Conservation (phyloP, 306 rosid species). For the Styphnolobium japonicum region DNA sequence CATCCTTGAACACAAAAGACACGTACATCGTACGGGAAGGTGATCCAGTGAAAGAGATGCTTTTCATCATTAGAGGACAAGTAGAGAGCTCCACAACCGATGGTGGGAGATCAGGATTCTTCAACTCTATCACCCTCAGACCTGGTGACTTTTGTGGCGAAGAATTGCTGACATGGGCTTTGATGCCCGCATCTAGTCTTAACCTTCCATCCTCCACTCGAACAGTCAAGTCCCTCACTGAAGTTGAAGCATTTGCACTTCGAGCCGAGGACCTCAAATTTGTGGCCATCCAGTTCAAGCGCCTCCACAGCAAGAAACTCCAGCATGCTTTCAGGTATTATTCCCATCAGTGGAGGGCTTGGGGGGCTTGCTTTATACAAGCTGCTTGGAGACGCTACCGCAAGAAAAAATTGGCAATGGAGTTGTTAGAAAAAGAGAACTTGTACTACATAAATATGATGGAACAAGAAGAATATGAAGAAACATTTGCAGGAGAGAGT, state of each 20-base stretch:
- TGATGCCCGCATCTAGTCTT: conserved; percentile 48
- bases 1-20: conserved; percentile 70
- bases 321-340: conserved; percentile 86
- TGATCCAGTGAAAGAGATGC: conserved; percentile 87
- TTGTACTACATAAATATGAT: conserved; percentile 21
- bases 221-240: conserved; percentile 64
- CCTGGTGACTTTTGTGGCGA: conserved; percentile 90
- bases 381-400: conserved; percentile 77
- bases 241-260: conserved; percentile 88
- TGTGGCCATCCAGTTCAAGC: conserved; percentile 74
- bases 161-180: conserved; percentile 88
- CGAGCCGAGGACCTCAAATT: conserved; percentile 75
- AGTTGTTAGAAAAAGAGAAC: conserved; percentile 60
- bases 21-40: conserved; percentile 68
- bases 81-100: conserved; percentile 90
- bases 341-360: conserved; percentile 90
- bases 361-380: conserved; percentile 82
- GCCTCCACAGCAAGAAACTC: conserved; percentile 81
- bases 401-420: conserved; percentile 57
- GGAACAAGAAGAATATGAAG: conserved; percentile 31
- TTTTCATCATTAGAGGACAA: conserved; percentile 78
- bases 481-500: not conserved
- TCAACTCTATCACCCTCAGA: conserved; percentile 64
- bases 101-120: conserved; percentile 84
- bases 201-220: conserved; percentile 74